phyloP scores from a whole-genome alignment of 306 rosid genomes.

The Dryas octopetala region DNA sequence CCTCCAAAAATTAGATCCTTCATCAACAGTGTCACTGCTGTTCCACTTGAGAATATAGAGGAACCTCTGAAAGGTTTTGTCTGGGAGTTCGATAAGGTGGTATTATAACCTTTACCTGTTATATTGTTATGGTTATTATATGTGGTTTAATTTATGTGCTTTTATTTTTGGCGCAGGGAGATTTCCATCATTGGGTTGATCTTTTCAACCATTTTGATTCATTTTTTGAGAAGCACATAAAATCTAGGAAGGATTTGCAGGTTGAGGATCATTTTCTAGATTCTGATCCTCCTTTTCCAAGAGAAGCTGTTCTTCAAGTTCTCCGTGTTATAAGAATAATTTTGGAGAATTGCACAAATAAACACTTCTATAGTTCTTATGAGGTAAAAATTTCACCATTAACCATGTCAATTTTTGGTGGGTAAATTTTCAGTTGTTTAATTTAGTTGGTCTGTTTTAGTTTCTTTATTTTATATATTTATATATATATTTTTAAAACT shows the following conservation, averaged over 20 bases:
- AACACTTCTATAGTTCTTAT: conserved; percentile 90
- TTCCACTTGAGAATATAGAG: conserved; percentile 87
- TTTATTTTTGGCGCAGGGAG: conserved; percentile 69
- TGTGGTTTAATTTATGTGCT: conserved; percentile 34
- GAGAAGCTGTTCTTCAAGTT: conserved; percentile 90
- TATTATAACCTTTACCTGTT: conserved; percentile 28
- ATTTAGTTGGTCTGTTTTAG: neutral
- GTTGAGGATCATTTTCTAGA: conserved; percentile 71
- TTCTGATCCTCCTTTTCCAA: conserved; percentile 85
- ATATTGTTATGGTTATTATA: conserved; percentile 19
- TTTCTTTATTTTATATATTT: no score
- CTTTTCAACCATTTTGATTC: conserved; percentile 95
- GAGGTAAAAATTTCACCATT: conserved; percentile 54
- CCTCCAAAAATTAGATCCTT: conserved; percentile 87
- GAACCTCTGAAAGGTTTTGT: conserved; percentile 73
- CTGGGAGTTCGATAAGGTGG: conserved; percentile 98
- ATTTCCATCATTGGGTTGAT: conserved; percentile 99
- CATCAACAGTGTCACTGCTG: conserved; percentile 71
- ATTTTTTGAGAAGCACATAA: conserved; percentile 88
- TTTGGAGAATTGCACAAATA: conserved; percentile 94
- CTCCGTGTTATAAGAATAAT: conserved; percentile 82
- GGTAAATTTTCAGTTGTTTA: neutral
- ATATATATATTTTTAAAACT: neutral
- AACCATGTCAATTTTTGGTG: neutral
- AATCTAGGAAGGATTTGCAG: conserved; percentile 91